Evolutionary conservation across 257 asterid genomes (phyloP).

Genomic region (Scutellaria baicalensis): DNA sequence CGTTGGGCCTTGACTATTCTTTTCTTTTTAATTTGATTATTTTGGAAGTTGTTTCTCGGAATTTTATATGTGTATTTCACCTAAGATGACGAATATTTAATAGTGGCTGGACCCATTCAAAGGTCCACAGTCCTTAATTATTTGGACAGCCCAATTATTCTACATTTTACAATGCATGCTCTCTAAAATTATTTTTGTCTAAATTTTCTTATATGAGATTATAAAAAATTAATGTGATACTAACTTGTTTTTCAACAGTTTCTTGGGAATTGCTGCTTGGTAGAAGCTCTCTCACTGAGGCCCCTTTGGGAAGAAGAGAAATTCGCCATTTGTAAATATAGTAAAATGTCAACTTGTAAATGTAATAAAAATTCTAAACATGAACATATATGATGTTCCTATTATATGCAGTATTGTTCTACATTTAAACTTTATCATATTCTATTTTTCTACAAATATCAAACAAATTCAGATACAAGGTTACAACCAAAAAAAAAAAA

Average conservation of each 20-base stretch:
- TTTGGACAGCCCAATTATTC: not conserved
- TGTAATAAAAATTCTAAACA: not conserved
- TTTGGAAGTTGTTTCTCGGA: not conserved
- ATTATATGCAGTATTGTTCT: not conserved
- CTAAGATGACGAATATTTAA: not conserved
- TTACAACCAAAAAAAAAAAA: constrained; percentile 20
- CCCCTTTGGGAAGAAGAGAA: not conserved
- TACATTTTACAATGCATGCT: not conserved
- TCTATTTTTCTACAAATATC: not conserved
- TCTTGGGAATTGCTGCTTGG: constrained; percentile 52
- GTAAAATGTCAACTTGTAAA: not conserved
- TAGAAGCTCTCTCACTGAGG: constrained; percentile 4
- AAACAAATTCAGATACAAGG: not conserved
- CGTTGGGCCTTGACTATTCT: not conserved
- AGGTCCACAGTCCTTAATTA: not conserved
- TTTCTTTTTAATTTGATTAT: not conserved
- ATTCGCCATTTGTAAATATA: not conserved
- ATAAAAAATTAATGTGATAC: not conserved
- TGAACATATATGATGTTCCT: not conserved
- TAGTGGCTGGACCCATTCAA: not conserved
- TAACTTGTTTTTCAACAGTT: constrained; percentile 15
- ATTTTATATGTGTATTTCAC: not conserved
- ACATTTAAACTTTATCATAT: not conserved
- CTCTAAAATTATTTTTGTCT: not conserved
- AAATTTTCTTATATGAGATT: not conserved